These are phyloP conservation scores for carrot (Daucus carota) DNA, from an alignment of 129 eudicot genomes.

Conservation along the genomic window DNA sequence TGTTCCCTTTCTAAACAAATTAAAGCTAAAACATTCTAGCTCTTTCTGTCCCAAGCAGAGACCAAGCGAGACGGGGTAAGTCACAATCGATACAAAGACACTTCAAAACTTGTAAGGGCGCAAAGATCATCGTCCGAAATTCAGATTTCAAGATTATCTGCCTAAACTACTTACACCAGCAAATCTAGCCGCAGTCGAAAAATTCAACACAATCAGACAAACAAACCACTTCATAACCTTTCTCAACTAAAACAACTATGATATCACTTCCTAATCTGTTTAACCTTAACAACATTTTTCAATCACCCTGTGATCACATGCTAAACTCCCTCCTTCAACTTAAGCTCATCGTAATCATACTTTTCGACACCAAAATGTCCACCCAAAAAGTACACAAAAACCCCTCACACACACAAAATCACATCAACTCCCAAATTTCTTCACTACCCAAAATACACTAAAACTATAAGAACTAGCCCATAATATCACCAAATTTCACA, in stretches of 20 bases:
- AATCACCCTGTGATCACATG: neutral
- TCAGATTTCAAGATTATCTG: neutral
- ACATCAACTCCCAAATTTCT: neutral
- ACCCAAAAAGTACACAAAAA: neutral
- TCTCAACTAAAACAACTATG: neutral
- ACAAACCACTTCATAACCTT: neutral
- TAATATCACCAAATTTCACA: neutral
- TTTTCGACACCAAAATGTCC: neutral
- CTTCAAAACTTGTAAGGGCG: neutral
- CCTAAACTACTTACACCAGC: neutral
- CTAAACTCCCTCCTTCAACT: neutral
- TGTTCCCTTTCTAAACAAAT: neutral
- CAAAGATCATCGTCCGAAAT: neutral
- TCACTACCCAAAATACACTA: neutral
- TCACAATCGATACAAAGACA: neutral
- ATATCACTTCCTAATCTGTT: neutral
- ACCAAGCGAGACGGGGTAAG: neutral
- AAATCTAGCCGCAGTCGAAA: neutral
- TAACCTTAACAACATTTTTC: neutral
- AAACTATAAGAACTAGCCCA: neutral
- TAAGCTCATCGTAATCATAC: neutral
- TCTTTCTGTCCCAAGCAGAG: neutral
- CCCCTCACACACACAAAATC: neutral
- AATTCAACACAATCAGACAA: neutral
- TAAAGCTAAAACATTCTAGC: neutral